phyloP scores from a whole-genome alignment of 2,329 filamentous ascomycete genomes.

The Ceratocystiopsis minuta region DNA sequence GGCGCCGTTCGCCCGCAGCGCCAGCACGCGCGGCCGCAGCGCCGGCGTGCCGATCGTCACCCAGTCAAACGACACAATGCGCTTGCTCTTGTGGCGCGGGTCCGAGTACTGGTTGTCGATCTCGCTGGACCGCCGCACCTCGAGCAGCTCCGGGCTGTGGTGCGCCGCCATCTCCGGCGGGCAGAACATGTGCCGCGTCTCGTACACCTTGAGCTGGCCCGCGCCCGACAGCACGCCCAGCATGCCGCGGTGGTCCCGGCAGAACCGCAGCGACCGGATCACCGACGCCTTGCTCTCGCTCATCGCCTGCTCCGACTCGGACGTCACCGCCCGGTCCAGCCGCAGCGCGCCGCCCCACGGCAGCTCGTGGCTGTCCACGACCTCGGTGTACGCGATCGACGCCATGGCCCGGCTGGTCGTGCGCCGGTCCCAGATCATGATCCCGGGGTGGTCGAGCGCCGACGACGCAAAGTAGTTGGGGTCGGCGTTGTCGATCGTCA shows the following conservation, averaged over 20 bases:
- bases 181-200: conserved; percentile 36
- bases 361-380: conserved; percentile 41
- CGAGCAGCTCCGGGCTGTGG: conserved; percentile 38
- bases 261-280: conserved; percentile 45
- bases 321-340: conserved; percentile 37
- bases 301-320: conserved; percentile 30
- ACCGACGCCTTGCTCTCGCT: conserved; percentile 39
- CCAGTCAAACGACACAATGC: conserved; percentile 53
- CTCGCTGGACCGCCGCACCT: conserved; percentile 41
- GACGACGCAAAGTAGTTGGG: conserved; percentile 75
- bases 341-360: conserved; percentile 45
- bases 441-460: conserved; percentile 52
- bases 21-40: conserved; percentile 38
- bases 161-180: conserved; percentile 22
- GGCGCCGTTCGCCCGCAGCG: conserved; percentile 39
- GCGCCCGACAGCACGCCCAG: conserved; percentile 43
- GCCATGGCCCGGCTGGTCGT: conserved; percentile 34
- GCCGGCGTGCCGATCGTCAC: conserved; percentile 38
- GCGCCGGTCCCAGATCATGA: conserved; percentile 65
- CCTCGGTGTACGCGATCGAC: conserved; percentile 35
- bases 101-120: conserved; percentile 41
- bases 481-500: conserved; percentile 63
- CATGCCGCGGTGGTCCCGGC: conserved; percentile 41
- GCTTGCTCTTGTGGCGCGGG: conserved; percentile 32
- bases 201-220: conserved; percentile 43